Percentiles rank a stretch among this genome's conserved stretches.
Evolutionary conservation across 768 basidiomycete genomes (phyloP).

Genomic region (Mycena leptocephala): DNA sequence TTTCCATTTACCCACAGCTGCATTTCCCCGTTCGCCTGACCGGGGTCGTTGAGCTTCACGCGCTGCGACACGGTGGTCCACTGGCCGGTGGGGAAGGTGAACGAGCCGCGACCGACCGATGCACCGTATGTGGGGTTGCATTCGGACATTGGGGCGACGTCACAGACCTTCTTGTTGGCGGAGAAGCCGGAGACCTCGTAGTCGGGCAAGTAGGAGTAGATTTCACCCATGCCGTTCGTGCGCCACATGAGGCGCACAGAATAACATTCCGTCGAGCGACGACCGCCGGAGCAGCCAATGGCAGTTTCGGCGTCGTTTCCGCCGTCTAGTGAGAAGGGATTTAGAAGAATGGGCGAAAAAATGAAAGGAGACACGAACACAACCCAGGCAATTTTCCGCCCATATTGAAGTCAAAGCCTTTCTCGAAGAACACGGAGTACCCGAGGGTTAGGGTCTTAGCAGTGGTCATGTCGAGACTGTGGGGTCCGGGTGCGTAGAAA

Average conservation of each 20-base stretch:
- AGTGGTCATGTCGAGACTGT: conserved; percentile 64
- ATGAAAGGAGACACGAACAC: background rate
- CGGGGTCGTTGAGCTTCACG: conserved; percentile 82
- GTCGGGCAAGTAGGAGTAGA: conserved; percentile 82
- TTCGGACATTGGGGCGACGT: conserved; percentile 63
- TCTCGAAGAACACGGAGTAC: conserved; percentile 74
- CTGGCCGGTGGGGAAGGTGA: conserved; percentile 72
- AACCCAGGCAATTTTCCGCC: conserved; percentile 84
- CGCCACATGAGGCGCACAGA: conserved; percentile 84
- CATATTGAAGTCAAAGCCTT: conserved; percentile 75
- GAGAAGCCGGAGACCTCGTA: conserved; percentile 54
- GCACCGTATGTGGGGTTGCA: conserved; percentile 79
- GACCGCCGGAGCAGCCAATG: conserved; percentile 75
- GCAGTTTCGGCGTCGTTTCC: conserved; percentile 66
- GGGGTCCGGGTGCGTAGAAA: conserved; percentile 79
- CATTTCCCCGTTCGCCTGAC: conserved; percentile 80
- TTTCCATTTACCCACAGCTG: conserved; percentile 78
- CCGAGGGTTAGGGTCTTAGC: conserved; percentile 80
- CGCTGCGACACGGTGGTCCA: conserved; percentile 84
- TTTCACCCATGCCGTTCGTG: conserved; percentile 69
- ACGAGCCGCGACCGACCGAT: conserved; percentile 80
- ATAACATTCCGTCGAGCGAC: conserved; percentile 71
- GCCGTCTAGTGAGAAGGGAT: conserved; percentile 58
- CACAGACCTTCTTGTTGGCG: conserved; percentile 67
- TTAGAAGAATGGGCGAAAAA: conserved; percentile 8